phyloP scores from a whole-genome alignment of 2,329 filamentous ascomycete genomes.

The Teratosphaeria pseudoeucalypti region DNA sequence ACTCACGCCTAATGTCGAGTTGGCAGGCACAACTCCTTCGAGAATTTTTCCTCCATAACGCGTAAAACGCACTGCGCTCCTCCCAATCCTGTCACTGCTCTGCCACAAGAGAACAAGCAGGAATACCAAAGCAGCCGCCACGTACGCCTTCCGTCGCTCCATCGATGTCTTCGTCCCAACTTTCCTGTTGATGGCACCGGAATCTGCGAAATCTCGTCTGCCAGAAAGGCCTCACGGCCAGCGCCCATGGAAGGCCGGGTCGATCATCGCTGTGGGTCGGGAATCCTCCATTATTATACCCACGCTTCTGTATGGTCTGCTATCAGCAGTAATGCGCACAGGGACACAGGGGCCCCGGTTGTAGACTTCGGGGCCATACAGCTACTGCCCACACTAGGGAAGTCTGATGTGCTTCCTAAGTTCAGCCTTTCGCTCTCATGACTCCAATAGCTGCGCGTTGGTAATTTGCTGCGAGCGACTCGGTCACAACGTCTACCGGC shows the following conservation, averaged over 20 bases:
- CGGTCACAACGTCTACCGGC: background rate
- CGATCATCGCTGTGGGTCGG: background rate
- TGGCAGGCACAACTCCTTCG: constrained; percentile 5
- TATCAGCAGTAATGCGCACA: background rate
- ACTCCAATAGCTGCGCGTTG: background rate
- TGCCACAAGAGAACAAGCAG: background rate
- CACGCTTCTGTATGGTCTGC: background rate
- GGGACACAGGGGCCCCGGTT: background rate
- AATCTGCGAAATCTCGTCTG: background rate
- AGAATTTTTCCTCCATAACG: background rate
- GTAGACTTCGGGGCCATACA: background rate
- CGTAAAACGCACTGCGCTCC: background rate
- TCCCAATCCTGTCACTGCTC: background rate
- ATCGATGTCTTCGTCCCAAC: background rate
- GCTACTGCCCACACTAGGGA: background rate
- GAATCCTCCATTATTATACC: background rate
- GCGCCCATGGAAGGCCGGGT: background rate
- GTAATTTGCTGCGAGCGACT: background rate
- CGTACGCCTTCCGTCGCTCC: background rate
- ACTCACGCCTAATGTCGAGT: constrained; percentile 12
- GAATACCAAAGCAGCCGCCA: background rate
- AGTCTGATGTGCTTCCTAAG: background rate
- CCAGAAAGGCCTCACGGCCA: background rate
- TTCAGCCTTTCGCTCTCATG: background rate
- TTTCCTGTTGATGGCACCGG: background rate